Percentiles rank a stretch among this genome's conserved stretches.
Evolutionary conservation across 305 asterid genomes (phyloP).

Genomic region (Lippia alba): DNA sequence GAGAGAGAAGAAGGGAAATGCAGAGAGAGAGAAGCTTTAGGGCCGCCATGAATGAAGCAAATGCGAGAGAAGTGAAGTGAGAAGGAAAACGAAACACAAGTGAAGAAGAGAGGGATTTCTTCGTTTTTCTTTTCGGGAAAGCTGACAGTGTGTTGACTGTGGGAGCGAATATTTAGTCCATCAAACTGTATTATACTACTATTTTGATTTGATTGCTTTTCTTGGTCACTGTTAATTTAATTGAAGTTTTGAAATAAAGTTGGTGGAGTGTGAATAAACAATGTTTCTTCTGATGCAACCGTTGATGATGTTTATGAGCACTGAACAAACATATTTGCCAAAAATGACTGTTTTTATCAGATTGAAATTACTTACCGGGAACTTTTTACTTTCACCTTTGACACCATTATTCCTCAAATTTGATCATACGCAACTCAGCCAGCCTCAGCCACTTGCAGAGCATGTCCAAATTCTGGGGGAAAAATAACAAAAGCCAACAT

Average conservation of each 20-base stretch:
- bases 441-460: not conserved
- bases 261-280: constrained; percentile 13
- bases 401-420: too few species aligned
- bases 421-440: not conserved
- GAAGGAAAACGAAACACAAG: not conserved
- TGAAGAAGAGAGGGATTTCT: constrained; percentile 1
- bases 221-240: constrained; percentile 2
- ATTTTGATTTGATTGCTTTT: constrained; percentile 31
- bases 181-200: not conserved
- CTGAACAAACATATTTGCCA: too few species aligned
- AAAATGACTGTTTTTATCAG: too few species aligned
- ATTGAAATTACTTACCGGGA: too few species aligned
- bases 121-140: constrained; percentile 55
- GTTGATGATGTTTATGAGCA: constrained; percentile 33
- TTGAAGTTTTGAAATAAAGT: not conserved
- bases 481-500: not conserved
- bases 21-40: constrained; percentile 40
- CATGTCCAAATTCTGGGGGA: not conserved
- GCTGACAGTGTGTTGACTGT: constrained; percentile 57
- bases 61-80: not conserved
- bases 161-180: not conserved
- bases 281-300: constrained; percentile 31
- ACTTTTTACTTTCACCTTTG: too few species aligned
- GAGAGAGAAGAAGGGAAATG: constrained; percentile 40
- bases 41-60: constrained; percentile 53